Conservation (phyloP, 2,329 filamentous ascomycete genomes). For the Alternaria triticimaculans region DNA sequence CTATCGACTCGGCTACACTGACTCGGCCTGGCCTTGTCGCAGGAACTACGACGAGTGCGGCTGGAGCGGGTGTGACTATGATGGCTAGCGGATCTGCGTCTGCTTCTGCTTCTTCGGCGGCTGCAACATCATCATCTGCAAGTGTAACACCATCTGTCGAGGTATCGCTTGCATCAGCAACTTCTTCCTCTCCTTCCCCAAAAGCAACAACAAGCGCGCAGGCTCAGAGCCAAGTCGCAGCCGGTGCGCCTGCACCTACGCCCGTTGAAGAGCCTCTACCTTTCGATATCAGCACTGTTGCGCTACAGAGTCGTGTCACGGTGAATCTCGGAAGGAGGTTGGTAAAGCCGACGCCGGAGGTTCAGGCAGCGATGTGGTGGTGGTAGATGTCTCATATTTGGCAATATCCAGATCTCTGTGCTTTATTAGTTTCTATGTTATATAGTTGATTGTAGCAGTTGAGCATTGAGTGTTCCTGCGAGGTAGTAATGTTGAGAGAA, state of each 20-base stretch:
- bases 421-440: slow-evolving; percentile 1
- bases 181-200: slow-evolving; percentile 1
- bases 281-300: slow-evolving; percentile 45
- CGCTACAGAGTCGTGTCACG: slow-evolving; percentile 44
- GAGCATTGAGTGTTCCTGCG: slow-evolving; percentile 21
- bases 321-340: slow-evolving; percentile 40
- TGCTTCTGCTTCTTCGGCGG: background rate
- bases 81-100: slow-evolving; percentile 19
- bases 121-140: background rate
- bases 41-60: slow-evolving; percentile 22
- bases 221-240: slow-evolving; percentile 35
- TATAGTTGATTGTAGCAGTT: slow-evolving; percentile 9
- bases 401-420: background rate
- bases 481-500: background rate
- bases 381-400: slow-evolving; percentile 10
- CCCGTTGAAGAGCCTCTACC: slow-evolving; percentile 27
- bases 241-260: slow-evolving; percentile 14
- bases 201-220: slow-evolving; percentile 16
- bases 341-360: slow-evolving; percentile 26
- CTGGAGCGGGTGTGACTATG: slow-evolving; percentile 25
- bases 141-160: background rate
- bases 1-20: slow-evolving; percentile 31
- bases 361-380: slow-evolving; percentile 6
- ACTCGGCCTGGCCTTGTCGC: slow-evolving; percentile 25
- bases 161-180: background rate